These are phyloP conservation scores for Rhododendron griersonianum DNA, from an alignment of 148 eudicot species.

Conservation along the genomic window DNA sequence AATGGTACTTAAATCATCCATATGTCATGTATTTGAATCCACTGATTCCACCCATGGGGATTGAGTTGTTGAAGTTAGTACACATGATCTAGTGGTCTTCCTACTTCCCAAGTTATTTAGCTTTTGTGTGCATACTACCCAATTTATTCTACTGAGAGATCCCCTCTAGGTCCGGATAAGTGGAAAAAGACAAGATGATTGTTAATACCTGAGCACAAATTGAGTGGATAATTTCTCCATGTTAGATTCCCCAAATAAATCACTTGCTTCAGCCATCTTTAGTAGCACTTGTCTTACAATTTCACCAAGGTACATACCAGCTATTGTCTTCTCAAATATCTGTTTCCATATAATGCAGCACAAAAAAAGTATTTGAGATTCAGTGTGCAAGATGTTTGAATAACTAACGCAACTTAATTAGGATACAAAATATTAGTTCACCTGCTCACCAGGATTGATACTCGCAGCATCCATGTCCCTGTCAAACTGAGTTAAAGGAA, in stretches of 20 bases:
- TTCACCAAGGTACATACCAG: conserved; percentile 89
- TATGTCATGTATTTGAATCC: neutral
- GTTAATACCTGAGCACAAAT: conserved; percentile 48
- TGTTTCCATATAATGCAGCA: conserved; percentile 15
- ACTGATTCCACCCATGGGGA: neutral
- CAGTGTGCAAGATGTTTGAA: neutral
- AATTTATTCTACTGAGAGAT: neutral
- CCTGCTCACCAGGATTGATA: conserved; percentile 78
- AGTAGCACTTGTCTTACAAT: conserved; percentile 61
- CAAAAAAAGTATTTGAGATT: neutral
- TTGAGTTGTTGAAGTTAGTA: neutral
- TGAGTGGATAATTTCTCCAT: conserved; percentile 51
- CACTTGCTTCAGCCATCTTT: conserved; percentile 57
- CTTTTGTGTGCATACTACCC: neutral
- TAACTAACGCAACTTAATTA: neutral
- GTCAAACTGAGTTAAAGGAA: conserved; percentile 71
- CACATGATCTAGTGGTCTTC: neutral
- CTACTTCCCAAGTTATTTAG: neutral
- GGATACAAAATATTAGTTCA: conserved; percentile 1
- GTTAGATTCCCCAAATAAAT: conserved; percentile 52
- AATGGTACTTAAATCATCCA: neutral
- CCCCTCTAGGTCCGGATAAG: neutral
- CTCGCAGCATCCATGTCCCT: conserved; percentile 72
- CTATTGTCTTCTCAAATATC: conserved; percentile 78
- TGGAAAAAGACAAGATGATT: neutral